A percentile compares a stretch with the other conserved stretches of the same genome.
These are phyloP conservation scores for Colletotrichum musae DNA, from an alignment of 2,329 filamentous ascomycete species.

Conservation along the genomic window DNA sequence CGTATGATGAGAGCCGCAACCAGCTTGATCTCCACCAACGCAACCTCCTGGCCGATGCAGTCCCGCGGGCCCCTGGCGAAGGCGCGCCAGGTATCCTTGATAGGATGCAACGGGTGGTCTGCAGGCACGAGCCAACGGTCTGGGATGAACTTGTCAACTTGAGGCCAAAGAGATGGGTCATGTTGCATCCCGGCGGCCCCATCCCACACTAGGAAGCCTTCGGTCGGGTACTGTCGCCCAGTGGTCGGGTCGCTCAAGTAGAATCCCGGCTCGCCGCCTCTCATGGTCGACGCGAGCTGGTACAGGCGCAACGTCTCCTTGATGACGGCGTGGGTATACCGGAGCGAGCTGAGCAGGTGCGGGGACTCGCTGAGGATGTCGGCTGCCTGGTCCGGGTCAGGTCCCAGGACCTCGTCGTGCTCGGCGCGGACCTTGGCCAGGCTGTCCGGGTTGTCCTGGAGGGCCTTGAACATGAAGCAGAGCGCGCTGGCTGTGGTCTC, in stretches of 20 bases:
- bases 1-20: conserved; percentile 26
- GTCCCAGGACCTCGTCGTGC: conserved; percentile 52
- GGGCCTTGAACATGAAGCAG: conserved; percentile 50
- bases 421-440: conserved; percentile 52
- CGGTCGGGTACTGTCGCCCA: conserved; percentile 60
- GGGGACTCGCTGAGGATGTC: conserved; percentile 41
- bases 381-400: conserved; percentile 45
- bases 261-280: conserved; percentile 48
- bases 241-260: conserved; percentile 58
- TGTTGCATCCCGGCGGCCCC: conserved; percentile 55
- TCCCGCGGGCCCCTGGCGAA: conserved; percentile 68
- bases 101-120: conserved; percentile 36
- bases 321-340: conserved; percentile 55
- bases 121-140: conserved; percentile 49
- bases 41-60: conserved; percentile 71
- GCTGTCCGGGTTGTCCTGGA: conserved; percentile 49
- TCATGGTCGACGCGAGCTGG: conserved; percentile 48
- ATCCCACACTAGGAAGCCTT: conserved; percentile 58
- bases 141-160: conserved; percentile 53
- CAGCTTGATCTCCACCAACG: conserved; percentile 66
- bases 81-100: conserved; percentile 62
- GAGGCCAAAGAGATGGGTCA: conserved; percentile 49
- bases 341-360: conserved; percentile 50
- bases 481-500: conserved; percentile 54
- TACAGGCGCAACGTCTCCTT: conserved; percentile 55